Conservation (phyloP, 2,329 filamentous ascomycete species). For the Periglandula ipomoeae region DNA sequence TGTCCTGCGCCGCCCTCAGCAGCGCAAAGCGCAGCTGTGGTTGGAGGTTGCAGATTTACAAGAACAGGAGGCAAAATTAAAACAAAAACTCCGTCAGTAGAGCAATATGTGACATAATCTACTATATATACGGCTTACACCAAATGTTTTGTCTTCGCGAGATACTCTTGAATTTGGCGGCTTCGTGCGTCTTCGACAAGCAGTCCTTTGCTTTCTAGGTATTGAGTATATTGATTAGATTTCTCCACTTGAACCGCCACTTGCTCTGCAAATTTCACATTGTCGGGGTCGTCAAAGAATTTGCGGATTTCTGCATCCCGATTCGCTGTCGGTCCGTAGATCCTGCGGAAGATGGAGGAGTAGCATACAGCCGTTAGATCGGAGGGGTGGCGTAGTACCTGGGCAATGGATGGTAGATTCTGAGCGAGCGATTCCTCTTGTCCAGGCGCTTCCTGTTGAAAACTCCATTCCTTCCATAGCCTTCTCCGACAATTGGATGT, state of each 20-base stretch:
- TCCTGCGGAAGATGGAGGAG: background rate
- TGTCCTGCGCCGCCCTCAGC: no score
- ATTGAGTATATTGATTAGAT: conserved; percentile 10
- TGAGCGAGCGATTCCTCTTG: background rate
- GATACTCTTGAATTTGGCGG: background rate
- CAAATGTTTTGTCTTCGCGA: background rate
- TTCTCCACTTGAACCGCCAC: conserved; percentile 6
- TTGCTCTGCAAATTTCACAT: background rate
- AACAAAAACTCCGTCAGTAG: background rate
- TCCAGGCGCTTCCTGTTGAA: background rate
- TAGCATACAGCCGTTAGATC: background rate
- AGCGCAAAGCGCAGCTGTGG: no score
- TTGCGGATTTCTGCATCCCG: background rate
- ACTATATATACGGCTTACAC: background rate
- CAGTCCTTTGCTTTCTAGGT: conserved; percentile 7
- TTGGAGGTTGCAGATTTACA: no score
- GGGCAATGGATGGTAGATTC: background rate
- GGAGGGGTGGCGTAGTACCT: conserved; percentile 1
- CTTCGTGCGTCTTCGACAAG: conserved; percentile 2
- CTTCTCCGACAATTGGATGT: background rate
- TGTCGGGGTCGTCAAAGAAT: background rate
- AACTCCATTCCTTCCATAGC: background rate
- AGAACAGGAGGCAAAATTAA: background rate
- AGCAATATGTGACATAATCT: no score
- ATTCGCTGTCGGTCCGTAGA: background rate